Evolutionary conservation across 2,329 filamentous ascomycete species (phyloP).

Genomic region (Chalaropsis thielavioides): DNA sequence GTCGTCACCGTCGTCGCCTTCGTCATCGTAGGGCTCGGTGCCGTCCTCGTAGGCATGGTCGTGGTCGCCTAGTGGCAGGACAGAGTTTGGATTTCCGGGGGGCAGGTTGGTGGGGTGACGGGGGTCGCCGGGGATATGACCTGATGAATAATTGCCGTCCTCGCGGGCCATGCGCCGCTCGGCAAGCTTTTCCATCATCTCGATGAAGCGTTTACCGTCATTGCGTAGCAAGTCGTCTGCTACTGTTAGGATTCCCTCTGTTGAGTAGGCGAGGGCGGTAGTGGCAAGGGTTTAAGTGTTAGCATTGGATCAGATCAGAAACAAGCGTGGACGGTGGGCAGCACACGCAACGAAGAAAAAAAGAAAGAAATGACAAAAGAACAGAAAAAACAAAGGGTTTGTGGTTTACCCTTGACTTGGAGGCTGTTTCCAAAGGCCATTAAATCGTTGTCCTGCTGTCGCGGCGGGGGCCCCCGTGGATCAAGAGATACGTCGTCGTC

Average conservation of each 20-base stretch:
- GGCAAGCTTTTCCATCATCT: conserved; percentile 99
- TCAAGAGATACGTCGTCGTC: conserved; percentile 56
- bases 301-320: conserved; percentile 25
- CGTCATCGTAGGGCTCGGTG: conserved; percentile 51
- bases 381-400: no score
- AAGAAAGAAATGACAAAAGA: no score
- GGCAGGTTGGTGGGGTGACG: conserved; percentile 35
- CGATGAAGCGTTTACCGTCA: conserved; percentile 98
- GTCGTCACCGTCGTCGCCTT: conserved; percentile 47
- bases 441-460: conserved; percentile 58
- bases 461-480: conserved; percentile 36
- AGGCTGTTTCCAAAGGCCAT: conserved; percentile 96
- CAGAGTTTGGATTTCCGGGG: conserved; percentile 27
- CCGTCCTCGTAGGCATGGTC: conserved; percentile 38
- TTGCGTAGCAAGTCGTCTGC: conserved; percentile 97
- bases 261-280: conserved; percentile 24
- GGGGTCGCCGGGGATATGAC: not conserved
- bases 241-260: conserved; percentile 78
- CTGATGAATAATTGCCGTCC: conserved; percentile 42
- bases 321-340: not conserved
- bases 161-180: conserved; percentile 95
- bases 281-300: conserved; percentile 22
- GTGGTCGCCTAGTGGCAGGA: conserved; percentile 52
- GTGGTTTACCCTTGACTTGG: conserved; percentile 63
- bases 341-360: no score